phyloP scores from a whole-genome alignment of 2,329 filamentous ascomycete species.

The Sclerotinia borealis region DNA sequence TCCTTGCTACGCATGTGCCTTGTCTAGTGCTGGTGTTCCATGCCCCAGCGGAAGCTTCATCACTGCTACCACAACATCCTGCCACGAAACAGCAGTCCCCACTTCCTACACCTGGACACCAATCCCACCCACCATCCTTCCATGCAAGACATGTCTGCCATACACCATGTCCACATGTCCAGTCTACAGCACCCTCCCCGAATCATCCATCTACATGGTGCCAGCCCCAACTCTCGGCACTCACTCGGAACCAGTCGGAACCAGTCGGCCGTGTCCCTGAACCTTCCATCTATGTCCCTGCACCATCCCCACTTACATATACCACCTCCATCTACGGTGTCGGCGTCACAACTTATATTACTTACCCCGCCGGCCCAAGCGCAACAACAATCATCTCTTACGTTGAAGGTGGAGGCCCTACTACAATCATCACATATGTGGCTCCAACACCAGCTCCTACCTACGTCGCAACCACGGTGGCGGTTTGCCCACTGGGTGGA shows the following conservation, averaged over 20 bases:
- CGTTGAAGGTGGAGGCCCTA: background rate
- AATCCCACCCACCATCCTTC: slow-evolving; percentile 8
- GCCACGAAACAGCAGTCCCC: slow-evolving; percentile 7
- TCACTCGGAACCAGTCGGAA: slow-evolving; percentile 2
- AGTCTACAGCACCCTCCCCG: slow-evolving; percentile 9
- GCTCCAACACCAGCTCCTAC: background rate
- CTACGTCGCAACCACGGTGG: background rate
- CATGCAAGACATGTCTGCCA: slow-evolving; percentile 15
- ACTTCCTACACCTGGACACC: slow-evolving; percentile 15
- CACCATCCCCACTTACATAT: background rate
- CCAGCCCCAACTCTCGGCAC: background rate
- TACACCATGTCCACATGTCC: slow-evolving; percentile 18
- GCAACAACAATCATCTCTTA: background rate
- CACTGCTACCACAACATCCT: slow-evolving; percentile 16
- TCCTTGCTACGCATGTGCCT: slow-evolving; percentile 17
- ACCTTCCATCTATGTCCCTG: slow-evolving; percentile 8
- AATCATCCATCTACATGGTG: slow-evolving; percentile 1
- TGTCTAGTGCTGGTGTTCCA: slow-evolving; percentile 14
- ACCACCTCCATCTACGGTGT: background rate
- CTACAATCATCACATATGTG: slow-evolving; percentile 5
- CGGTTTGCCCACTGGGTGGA: background rate
- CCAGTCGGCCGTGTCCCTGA: background rate
- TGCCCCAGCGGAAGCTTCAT: slow-evolving; percentile 10
- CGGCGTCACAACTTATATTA: background rate
- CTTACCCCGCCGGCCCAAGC: background rate